A percentile compares a stretch with the other conserved stretches of the same genome.
phyloP scores from a whole-genome alignment of 192 early-diverging fungal species.

The Backusella liffmaniae region DNA sequence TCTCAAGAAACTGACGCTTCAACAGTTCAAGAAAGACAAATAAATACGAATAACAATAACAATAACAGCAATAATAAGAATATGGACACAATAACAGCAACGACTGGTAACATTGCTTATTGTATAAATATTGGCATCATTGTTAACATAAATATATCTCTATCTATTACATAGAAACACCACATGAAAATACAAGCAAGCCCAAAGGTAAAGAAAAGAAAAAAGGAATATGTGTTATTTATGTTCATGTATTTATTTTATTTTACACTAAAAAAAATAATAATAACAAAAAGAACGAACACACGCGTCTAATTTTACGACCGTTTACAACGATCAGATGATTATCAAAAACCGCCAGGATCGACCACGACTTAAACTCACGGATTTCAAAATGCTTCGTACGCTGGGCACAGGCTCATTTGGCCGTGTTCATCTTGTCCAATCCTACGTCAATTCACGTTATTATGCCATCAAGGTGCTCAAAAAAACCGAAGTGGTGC shows the following conservation, averaged over 20 bases:
- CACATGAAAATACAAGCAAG: background rate
- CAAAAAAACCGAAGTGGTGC: constrained; percentile 93
- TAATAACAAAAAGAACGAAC: background rate
- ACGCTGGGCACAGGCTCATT: constrained; percentile 98
- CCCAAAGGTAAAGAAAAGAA: background rate
- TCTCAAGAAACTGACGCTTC: background rate
- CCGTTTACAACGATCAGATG: constrained; percentile 32
- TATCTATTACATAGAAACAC: background rate
- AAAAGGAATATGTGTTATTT: too few relatives aligned
- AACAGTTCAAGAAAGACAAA: background rate
- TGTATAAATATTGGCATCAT: background rate
- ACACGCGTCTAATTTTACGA: constrained; percentile 3
- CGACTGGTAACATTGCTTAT: background rate
- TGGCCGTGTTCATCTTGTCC: constrained; percentile 95
- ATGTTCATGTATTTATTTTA: background rate
- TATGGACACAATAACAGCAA: background rate
- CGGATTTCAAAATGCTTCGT: constrained; percentile 82
- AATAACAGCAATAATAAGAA: background rate
- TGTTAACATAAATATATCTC: background rate
- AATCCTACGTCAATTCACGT: constrained; percentile 72
- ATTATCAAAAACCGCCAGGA: constrained; percentile 35
- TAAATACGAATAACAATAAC: background rate
- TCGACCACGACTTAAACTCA: constrained; percentile 60
- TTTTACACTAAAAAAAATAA: constrained; percentile 2
- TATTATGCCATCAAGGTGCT: constrained; percentile 99